Evolutionary conservation across 2,329 filamentous ascomycete genomes (phyloP), one percentile per base, ranked within the genome.

Genomic region (Periglandula ipomoeae): DNA sequence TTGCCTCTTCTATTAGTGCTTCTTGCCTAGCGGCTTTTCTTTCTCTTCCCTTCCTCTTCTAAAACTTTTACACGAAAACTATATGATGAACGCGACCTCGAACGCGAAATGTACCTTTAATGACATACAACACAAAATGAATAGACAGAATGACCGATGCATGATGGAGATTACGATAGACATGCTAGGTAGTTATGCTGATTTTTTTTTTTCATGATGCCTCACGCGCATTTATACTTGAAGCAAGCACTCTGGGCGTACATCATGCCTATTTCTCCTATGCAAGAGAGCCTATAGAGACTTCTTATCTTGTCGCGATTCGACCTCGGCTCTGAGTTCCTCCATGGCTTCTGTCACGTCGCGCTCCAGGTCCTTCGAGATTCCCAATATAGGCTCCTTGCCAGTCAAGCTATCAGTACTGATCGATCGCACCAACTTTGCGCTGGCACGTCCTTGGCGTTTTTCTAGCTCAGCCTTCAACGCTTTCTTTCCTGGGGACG

Each of bases 261-360:
- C n/a, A n/a, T n/a, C n/a, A n/a, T n/a, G n/a, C n/a, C n/a, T 37
- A 37, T 32, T 19, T 19, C 10, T 17, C 11, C 24, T 17, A 9
- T 41, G 13, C 19, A 19, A 15, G 24, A 19, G 17, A 19, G 13
- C 20, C 22, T 45, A 51, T n/a, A n/a, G 22, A 8, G 27, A 23
- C 46, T 52, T 56, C 59, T 56, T 58, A 53, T 71, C 70, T 58
- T 60, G 59, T 11, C 54, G 56, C 11, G 57, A 75, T 60, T 87
- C 82, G 30, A 95, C 78, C 65, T 95, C 89, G 5, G 70, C 72
- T 59, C 74, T 80, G 46, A 95, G 75, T 69, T 95, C 88, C 34
- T 76, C 72, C 9, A 94, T 76, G 24, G 86, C 86, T 59, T 93
- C 87, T 50, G 87, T 83, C 44, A 94, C 74, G 57, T 94, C 89